Base-by-base conservation (phyloP, 202 grass and related monocot genomes). In the Tripidium arundinaceum region DNA sequence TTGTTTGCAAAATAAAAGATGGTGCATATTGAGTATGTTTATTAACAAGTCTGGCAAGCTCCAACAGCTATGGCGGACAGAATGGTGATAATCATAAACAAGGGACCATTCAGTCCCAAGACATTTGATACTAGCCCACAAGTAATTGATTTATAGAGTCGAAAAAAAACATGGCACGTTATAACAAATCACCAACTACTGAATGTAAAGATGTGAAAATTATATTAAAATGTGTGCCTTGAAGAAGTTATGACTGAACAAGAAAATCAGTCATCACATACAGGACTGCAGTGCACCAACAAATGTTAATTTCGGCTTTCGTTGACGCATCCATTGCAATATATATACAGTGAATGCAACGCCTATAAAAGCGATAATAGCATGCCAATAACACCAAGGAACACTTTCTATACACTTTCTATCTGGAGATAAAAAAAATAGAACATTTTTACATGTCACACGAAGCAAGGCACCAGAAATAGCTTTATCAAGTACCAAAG, bases 341-440 rank as follows among this genome's bases (percentile, higher is more conserved):
- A 72, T 22, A 60, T 78, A 73, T 47, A 65, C 81, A 82, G 79
- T 72, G 73, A 87, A 93, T 78, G 88, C 88, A 93, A 93, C 90
- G 83, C 93, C 87, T 90, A 77, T 84, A 89, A 93, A 88, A 84
- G 86, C 81, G 38, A 88, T 18, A 33, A 33, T 33, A 36, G 5
- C n/a, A 57, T 14, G 36, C 3, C 4, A 39, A 58, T 26, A 6
- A n/a, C 19, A 38, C 4, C 7, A 63, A 7, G 7, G 16, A 50
- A 15, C 16, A 50, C 47, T 18, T 49, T n/a, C n/a, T n/a, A n/a
- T n/a, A n/a, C n/a, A n/a, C n/a, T n/a, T n/a, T 50, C 16, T 50
- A 50, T 50, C 16, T 50, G 47, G 47, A 50, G 47, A 50, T 50
- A 0, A 12, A 43, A 41, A 46, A 49, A 18, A 16, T 47, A 33